Evolutionary conservation across 768 basidiomycete genomes (phyloP), one percentile per base, ranked within the genome.

Genomic region (Podaxis rugospora): DNA sequence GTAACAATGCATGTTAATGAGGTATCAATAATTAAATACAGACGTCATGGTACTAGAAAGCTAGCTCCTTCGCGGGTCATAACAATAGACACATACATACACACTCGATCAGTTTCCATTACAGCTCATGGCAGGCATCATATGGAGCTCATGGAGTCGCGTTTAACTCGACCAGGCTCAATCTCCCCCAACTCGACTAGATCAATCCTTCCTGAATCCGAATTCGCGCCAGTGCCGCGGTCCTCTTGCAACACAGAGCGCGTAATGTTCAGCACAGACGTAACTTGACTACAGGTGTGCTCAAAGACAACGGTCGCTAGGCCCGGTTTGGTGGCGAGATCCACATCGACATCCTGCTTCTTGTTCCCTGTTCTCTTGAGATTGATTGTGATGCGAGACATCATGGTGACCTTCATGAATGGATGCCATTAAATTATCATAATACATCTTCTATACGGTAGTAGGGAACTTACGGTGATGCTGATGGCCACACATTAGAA

Each of bases 301-400:
- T 36, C 55, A n/a, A 46, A 4, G n/a, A 40, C 25, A n/a, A 50
- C 35, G 3, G 5, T 52, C 5, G 39, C 50, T 10, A 50, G 57
- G 35, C 25, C 18, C 40, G 37, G 50, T 11, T 51, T 51, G 16
- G 11, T 14, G 39, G 57, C 37, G 6, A 59, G 49, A 16, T 59
- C 23, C 37, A 27, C 28, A 40, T 59, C 57, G 36, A 59, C 44
- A 28, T 59, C 57, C 27, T 65, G 53, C 42, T 66, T 21, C n/a
- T 72, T 67, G n/a, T 64, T 60, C 1, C 70, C 71, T 10, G 70
- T 70, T 68, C 79, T 82, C 70, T 74, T 82, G 14, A 87, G 75
- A 68, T 82, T 83, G 37, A 88, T 77, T 2, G 86, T 87, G 47
- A 88, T 87, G 6, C 87, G 79, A 3, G 85, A 87, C 79, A 87